Evolutionary conservation across 441 rosid species (phyloP).

Genomic region (Populus hybrid): DNA sequence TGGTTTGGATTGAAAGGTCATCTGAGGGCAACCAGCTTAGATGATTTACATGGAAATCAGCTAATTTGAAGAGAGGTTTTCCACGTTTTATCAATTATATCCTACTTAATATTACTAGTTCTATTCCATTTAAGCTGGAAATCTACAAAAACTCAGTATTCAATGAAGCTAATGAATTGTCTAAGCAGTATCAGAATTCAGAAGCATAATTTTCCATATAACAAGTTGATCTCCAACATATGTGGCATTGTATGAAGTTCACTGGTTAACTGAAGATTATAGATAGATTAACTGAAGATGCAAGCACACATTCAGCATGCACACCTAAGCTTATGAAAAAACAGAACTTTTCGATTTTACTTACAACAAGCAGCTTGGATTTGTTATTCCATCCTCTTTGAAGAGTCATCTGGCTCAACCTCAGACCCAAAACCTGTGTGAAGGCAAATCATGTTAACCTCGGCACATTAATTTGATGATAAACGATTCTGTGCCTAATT

Average conservation of each 20-base stretch:
- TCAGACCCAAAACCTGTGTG: constrained; percentile 73
- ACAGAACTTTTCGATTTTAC: not conserved
- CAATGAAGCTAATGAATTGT: too few species aligned
- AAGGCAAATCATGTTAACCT: constrained; percentile 17
- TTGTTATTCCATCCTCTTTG: constrained; percentile 99
- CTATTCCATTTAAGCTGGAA: not conserved
- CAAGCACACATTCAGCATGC: not conserved
- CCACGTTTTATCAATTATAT: not conserved
- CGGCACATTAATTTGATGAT: not conserved
- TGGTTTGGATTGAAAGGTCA: not conserved
- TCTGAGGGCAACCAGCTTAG: not conserved
- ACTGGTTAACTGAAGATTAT: too few species aligned
- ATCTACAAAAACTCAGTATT: not conserved
- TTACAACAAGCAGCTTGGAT: too few species aligned
- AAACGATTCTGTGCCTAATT: constrained; percentile 1
- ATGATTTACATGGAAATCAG: not conserved
- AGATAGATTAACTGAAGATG: not conserved
- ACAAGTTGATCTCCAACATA: not conserved
- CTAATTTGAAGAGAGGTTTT: not conserved
- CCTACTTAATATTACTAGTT: not conserved
- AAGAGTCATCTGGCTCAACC: constrained; percentile 97
- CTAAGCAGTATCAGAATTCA: not conserved
- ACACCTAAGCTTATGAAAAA: not conserved
- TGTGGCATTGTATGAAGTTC: not conserved
- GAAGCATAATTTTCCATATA: not conserved